Base-by-base conservation (phyloP, 23 red algal species). In the Agarophyton chilense region DNA sequence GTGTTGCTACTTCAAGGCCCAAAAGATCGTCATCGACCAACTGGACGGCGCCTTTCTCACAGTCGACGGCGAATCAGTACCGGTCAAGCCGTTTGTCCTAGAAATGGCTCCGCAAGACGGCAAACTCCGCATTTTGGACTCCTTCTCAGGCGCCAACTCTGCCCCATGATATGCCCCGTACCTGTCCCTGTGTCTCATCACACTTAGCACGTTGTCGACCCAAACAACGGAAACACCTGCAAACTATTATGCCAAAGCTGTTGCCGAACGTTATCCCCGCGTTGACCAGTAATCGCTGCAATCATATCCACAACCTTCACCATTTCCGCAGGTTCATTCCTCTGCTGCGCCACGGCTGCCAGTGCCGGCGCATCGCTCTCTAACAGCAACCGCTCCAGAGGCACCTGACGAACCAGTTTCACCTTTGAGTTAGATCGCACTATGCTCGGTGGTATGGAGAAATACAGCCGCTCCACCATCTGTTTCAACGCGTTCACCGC, bases 341-440 rank as follows among this genome's bases (percentile, higher is more conserved):
- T 32, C 26, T 84, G 50, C n/a, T 79, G 65, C 31, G 54, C 40
- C 17, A 63, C 68, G 29, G 67, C 51, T 25, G 64, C 67, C 1
- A 93, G 79, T 31, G 90, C 90, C 13, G 90, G 90, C 17, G 90
- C 77, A 71, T 93, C 90, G 43, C 68, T 78, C 56, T 93, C 90
- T 2, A 77, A 55, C 35, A 93, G 58, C 66, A 93, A 32, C 49
- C 77, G 60, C 52, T 85, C 90, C 13, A 86, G 50, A 5, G 90
- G 80, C 34, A 86, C 40, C 12, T 79, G 79, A 21, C 78, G 79
- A 10, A 93, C 79, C 12, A 83, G 72, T 68, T 86, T 84, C 10
- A 25, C 31, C 67, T 85, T 61, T 33, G 51, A 34, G 26, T 55
- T 62, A 25, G 55, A 51, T 51, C 90, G 56, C 17, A 84, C 90